These are phyloP conservation scores for Plasmodium blacklocki DNA, from an alignment of 169 alveolate species.

Conservation along the genomic window DNA sequence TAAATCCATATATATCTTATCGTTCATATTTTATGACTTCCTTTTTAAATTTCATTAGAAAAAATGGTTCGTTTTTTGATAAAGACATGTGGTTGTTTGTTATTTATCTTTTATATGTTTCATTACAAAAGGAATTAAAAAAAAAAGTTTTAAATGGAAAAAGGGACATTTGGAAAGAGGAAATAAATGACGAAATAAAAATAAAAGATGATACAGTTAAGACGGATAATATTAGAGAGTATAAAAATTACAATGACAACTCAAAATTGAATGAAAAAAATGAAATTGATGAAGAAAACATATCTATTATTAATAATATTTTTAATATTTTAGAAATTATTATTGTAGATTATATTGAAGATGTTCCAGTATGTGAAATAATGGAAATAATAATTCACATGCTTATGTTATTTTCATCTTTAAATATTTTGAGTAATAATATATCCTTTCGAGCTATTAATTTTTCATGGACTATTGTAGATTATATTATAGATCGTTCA, in stretches of 20 bases:
- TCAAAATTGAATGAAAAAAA: background rate
- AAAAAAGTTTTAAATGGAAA: conserved; percentile 14
- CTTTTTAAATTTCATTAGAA: conserved; percentile 56
- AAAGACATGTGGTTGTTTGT: conserved; percentile 62
- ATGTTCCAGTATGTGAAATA: conserved; percentile 64
- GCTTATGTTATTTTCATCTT: conserved; percentile 67
- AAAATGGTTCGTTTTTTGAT: conserved; percentile 68
- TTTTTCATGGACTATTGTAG: conserved; percentile 73
- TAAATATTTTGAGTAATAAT: conserved; percentile 47
- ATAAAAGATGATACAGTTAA: background rate
- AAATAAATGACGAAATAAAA: background rate
- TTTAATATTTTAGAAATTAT: conserved; percentile 64
- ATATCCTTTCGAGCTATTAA: conserved; percentile 70
- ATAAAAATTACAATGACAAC: too few relatives aligned
- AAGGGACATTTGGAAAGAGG: background rate
- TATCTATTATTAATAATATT: conserved; percentile 59
- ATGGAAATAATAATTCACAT: conserved; percentile 69
- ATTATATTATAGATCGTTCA: conserved; percentile 43
- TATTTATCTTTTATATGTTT: conserved; percentile 57
- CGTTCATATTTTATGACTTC: conserved; percentile 54
- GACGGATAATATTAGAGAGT: background rate
- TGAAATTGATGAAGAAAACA: conserved; percentile 37
- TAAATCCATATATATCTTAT: conserved; percentile 59
- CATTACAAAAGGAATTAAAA: conserved; percentile 65
- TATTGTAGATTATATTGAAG: conserved; percentile 75